These are phyloP conservation scores for Otatea glauca DNA, from an alignment of 176 grass and related monocot genomes.

Conservation along the genomic window DNA sequence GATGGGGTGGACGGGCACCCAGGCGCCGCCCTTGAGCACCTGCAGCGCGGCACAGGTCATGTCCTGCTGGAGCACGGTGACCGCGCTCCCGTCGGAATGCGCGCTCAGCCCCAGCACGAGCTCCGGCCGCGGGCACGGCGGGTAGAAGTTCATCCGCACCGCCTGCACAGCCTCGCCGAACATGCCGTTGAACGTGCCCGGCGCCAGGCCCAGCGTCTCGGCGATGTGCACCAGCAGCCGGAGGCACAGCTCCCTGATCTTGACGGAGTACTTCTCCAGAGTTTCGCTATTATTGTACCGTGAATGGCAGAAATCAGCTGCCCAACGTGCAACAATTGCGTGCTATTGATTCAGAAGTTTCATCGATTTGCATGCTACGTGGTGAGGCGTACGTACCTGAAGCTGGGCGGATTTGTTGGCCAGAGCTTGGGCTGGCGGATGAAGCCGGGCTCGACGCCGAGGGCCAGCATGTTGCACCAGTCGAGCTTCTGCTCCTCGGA, in stretches of 20 bases:
- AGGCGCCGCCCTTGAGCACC: conserved; percentile 55
- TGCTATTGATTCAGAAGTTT: neutral
- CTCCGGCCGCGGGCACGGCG: conserved; percentile 72
- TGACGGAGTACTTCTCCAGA: conserved; percentile 61
- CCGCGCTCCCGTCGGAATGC: conserved; percentile 86
- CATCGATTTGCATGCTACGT: neutral
- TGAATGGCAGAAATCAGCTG: neutral
- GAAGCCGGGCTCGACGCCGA: conserved; percentile 67
- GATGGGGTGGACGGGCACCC: conserved; percentile 66
- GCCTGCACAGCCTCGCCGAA: conserved; percentile 90
- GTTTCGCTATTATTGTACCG: conserved; percentile 40
- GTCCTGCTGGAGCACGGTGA: conserved; percentile 98
- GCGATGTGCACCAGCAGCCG: conserved; percentile 55
- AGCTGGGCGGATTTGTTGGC: conserved; percentile 62
- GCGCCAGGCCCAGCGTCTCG: conserved; percentile 53
- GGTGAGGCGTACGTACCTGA: conserved; percentile 42
- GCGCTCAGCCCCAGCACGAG: conserved; percentile 76
- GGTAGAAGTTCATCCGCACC: conserved; percentile 89
- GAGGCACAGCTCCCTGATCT: conserved; percentile 63
- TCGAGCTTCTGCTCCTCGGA: conserved; percentile 93
- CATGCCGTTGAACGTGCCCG: conserved; percentile 57
- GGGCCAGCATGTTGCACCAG: conserved; percentile 94
- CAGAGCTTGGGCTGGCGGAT: conserved; percentile 69
- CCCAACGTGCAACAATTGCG: too few relatives aligned
- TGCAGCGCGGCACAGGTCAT: conserved; percentile 59